Conservation (phyloP, 2,329 filamentous ascomycete species). For the Phyllosticta citriasiana region DNA sequence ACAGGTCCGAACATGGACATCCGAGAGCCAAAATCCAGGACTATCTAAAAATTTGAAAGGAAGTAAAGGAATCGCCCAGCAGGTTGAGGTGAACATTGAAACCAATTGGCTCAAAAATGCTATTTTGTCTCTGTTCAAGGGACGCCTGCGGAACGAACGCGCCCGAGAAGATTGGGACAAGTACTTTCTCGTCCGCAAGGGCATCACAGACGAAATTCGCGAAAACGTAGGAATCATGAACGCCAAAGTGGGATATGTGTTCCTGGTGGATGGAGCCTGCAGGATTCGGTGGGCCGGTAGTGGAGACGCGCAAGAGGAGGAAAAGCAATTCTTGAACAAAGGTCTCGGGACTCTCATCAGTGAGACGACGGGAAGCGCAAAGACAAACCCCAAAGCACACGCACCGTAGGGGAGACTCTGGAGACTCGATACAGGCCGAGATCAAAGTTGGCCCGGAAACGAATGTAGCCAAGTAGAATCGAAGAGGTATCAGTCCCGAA, state of each 20-base stretch:
- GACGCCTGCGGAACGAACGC: conserved; percentile 38
- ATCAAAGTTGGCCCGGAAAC: background rate
- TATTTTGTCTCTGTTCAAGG: conserved; percentile 47
- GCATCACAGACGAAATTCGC: conserved; percentile 45
- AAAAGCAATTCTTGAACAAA: conserved; percentile 57
- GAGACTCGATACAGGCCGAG: background rate
- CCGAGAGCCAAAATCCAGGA: conserved; percentile 54
- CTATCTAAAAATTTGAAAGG: conserved; percentile 52
- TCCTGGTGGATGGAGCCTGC: conserved; percentile 77
- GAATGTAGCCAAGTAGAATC: background rate
- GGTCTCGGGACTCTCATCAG: conserved; percentile 53
- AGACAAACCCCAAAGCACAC: background rate
- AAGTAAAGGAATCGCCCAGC: conserved; percentile 51
- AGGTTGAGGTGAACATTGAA: conserved; percentile 81
- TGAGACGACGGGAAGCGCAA: conserved; percentile 34
- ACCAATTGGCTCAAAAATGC: conserved; percentile 59
- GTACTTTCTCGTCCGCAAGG: conserved; percentile 51
- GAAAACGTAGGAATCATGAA: conserved; percentile 65
- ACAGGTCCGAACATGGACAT: conserved; percentile 64
- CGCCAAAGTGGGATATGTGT: conserved; percentile 86
- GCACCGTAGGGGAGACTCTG: background rate
- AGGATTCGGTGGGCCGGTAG: conserved; percentile 93
- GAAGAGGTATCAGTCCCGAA: background rate
- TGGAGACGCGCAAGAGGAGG: conserved; percentile 53
- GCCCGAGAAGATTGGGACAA: conserved; percentile 42